Conservation (phyloP, 106 monocot genomes). For the Chionographis japonica region DNA sequence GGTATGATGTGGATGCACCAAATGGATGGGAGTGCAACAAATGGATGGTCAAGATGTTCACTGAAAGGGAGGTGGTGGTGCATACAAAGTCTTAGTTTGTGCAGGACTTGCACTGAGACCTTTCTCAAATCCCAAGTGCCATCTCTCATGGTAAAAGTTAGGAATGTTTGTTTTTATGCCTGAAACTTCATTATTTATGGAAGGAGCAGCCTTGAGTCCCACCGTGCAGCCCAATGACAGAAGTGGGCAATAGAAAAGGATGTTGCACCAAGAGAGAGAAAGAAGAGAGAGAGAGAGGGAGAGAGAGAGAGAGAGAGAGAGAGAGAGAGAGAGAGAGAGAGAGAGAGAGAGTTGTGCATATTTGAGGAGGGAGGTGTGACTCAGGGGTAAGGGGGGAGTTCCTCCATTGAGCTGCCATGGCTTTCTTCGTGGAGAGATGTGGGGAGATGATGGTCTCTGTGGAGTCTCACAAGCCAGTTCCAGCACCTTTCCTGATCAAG, state of each 20-base stretch:
- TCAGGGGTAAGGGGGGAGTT: not conserved
- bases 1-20: no score
- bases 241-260: constrained; percentile 51
- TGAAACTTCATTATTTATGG: constrained; percentile 21
- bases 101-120: no score
- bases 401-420: constrained; percentile 16
- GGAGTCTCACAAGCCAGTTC: constrained; percentile 59
- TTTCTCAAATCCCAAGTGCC: not conserved
- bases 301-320: constrained; percentile 9
- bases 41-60: no score
- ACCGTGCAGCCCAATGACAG: constrained; percentile 30
- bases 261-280: constrained; percentile 40
- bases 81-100: no score
- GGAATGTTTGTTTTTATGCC: constrained; percentile 68
- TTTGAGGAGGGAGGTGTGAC: not conserved
- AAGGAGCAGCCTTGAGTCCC: constrained; percentile 42
- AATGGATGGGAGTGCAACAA: not conserved
- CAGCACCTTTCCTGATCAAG: constrained; percentile 87
- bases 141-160: constrained; percentile 15
- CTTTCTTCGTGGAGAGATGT: constrained; percentile 61
- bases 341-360: not conserved
- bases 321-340: constrained; percentile 11
- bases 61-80: no score
- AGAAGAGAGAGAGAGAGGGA: constrained; percentile 12
- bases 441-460: constrained; percentile 42